phyloP scores from a whole-genome alignment of 352 stramenopile species.

The Globisporangium nagaii region DNA sequence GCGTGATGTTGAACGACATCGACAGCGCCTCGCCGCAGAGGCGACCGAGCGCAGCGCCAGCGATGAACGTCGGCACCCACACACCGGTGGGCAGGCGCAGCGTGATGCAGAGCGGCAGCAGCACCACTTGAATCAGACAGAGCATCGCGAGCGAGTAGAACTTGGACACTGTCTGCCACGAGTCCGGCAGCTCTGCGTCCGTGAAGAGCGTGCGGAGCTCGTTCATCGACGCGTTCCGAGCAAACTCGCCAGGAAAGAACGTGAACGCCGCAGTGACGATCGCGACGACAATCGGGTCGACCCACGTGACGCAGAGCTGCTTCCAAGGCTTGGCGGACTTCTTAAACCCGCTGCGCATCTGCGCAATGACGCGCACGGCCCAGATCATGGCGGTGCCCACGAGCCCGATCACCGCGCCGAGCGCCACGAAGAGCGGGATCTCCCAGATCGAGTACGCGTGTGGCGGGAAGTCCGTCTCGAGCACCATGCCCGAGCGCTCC shows the following conservation, averaged over 20 bases:
- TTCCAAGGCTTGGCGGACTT: constrained; percentile 46
- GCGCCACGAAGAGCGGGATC: constrained; percentile 58
- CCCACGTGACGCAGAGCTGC: constrained; percentile 47
- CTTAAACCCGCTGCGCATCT: constrained; percentile 25
- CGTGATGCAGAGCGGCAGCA: constrained; percentile 80
- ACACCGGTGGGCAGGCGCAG: constrained; percentile 77
- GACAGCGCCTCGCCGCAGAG: constrained; percentile 65
- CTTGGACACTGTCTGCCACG: constrained; percentile 55
- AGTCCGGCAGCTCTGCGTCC: constrained; percentile 26
- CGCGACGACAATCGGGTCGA: constrained; percentile 60
- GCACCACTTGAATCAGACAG: constrained; percentile 41
- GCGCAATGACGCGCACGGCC: constrained; percentile 50
- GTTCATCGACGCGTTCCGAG: constrained; percentile 41
- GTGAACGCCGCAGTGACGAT: constrained; percentile 59
- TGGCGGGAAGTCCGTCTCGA: constrained; percentile 44
- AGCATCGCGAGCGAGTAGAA: constrained; percentile 57
- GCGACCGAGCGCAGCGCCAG: constrained; percentile 70
- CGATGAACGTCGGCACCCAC: constrained; percentile 83
- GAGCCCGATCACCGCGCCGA: constrained; percentile 56
- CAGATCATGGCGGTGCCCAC: constrained; percentile 51
- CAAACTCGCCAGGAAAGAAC: constrained; percentile 69
- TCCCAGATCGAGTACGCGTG: constrained; percentile 64
- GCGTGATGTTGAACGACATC: constrained; percentile 23
- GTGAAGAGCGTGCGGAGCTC: constrained; percentile 68
- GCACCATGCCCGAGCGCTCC: constrained; percentile 38